These are phyloP conservation scores for Neonectria neomacrospora DNA, from an alignment of 2,329 filamentous ascomycete species.

Conservation along the genomic window DNA sequence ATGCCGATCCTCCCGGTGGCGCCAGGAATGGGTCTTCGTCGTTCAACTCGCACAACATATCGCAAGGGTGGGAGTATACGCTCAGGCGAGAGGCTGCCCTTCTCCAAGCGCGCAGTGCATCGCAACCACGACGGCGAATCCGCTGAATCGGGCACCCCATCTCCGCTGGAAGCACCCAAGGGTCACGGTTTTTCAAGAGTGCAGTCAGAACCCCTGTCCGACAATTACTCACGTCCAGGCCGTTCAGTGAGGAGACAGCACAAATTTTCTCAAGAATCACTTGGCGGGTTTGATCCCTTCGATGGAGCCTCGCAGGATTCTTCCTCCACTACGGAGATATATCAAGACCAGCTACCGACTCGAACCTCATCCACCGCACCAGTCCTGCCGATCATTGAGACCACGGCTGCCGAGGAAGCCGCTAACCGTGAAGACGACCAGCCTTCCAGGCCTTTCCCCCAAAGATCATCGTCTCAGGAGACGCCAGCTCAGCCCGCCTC, in stretches of 20 bases:
- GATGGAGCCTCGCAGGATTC: constrained; percentile 51
- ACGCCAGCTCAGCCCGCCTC: constrained; percentile 58
- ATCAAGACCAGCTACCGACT: constrained; percentile 49
- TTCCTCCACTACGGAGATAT: constrained; percentile 39
- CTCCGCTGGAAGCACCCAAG: constrained; percentile 58
- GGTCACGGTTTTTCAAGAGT: constrained; percentile 69
- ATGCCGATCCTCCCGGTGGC: constrained; percentile 86
- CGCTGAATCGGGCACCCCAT: constrained; percentile 40
- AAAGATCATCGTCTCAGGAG: constrained; percentile 66
- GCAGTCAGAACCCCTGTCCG: constrained; percentile 72
- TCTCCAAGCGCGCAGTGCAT: constrained; percentile 76
- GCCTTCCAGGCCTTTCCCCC: constrained; percentile 55
- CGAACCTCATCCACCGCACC: constrained; percentile 48
- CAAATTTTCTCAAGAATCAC: constrained; percentile 59
- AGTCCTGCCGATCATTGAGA: constrained; percentile 68
- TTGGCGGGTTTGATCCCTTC: constrained; percentile 59
- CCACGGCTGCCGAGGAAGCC: constrained; percentile 61
- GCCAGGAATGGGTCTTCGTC: constrained; percentile 81
- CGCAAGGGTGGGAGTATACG: constrained; percentile 85
- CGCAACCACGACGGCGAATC: constrained; percentile 70
- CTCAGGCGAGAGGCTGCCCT: constrained; percentile 78
- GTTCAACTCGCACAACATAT: constrained; percentile 93
- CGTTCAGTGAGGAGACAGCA: constrained; percentile 60
- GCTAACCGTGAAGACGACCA: constrained; percentile 42
- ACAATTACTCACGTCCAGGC: constrained; percentile 69